Conservation (phyloP, 2,329 filamentous ascomycete genomes). For the Madurella fahalii region DNA sequence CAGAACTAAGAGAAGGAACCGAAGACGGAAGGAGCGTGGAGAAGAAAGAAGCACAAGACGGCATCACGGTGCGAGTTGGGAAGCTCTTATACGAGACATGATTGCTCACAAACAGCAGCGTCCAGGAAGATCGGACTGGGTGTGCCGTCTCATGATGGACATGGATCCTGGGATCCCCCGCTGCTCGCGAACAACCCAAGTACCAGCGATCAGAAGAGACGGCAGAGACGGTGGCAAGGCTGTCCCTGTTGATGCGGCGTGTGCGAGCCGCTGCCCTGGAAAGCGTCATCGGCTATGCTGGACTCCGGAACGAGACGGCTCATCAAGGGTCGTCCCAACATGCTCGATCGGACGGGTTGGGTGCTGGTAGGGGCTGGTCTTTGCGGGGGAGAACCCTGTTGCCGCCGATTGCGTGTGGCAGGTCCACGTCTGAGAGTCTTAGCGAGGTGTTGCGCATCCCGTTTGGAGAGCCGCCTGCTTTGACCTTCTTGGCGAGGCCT, state of each 20-base stretch:
- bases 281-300: constrained; percentile 20
- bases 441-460: constrained; percentile 8
- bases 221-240: constrained; percentile 3
- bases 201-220: constrained; percentile 18
- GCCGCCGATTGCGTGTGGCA: constrained; percentile 7
- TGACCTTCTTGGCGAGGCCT: constrained; percentile 7
- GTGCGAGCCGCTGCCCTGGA: constrained; percentile 20
- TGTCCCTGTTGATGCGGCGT: constrained; percentile 1
- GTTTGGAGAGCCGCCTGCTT: constrained; percentile 20
- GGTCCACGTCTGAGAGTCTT: constrained; percentile 12
- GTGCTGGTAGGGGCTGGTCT: constrained; percentile 3
- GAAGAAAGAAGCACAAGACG: constrained; percentile 10
- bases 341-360: constrained; percentile 1
- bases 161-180: constrained; percentile 18
- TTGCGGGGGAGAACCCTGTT: constrained; percentile 9
- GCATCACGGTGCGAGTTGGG: background rate
- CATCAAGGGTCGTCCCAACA: constrained; percentile 18
- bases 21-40: constrained; percentile 24
- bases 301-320: constrained; percentile 26
- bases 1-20: constrained; percentile 30
- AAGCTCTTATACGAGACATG: background rate
- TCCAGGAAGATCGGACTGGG: constrained; percentile 8
- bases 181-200: constrained; percentile 13
- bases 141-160: constrained; percentile 20
- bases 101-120: constrained; percentile 1